Evolutionary conservation across 2,329 filamentous ascomycete species (phyloP).

Genomic region (Plenodomus lindquistii): DNA sequence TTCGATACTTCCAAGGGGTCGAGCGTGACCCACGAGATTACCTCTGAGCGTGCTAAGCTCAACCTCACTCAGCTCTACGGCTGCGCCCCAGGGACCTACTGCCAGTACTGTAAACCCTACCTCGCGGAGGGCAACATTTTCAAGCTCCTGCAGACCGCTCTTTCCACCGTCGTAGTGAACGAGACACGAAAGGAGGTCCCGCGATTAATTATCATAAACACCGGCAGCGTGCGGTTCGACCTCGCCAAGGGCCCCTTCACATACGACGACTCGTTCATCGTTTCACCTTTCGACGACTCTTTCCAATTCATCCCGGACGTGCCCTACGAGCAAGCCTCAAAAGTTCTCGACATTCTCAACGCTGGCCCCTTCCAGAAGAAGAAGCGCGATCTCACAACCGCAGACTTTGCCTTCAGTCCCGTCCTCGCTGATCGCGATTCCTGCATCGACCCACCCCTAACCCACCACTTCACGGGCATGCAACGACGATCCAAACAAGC

Average conservation of each 20-base stretch:
- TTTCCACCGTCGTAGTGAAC: constrained; percentile 58
- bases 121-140: constrained; percentile 59
- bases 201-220: constrained; percentile 64
- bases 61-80: constrained; percentile 62
- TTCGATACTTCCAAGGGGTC: constrained; percentile 58
- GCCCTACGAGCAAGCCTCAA: constrained; percentile 52
- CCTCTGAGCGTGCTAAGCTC: constrained; percentile 55
- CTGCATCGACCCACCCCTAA: constrained; percentile 54
- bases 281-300: constrained; percentile 58
- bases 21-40: constrained; percentile 55
- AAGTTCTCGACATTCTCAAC: constrained; percentile 51
- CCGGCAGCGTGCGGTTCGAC: constrained; percentile 65
- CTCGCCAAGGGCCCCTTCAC: constrained; percentile 67
- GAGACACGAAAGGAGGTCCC: constrained; percentile 54
- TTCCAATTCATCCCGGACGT: constrained; percentile 61
- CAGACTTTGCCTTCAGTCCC: constrained; percentile 44
- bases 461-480: constrained; percentile 26
- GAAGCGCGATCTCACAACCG: constrained; percentile 36
- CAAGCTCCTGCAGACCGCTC: constrained; percentile 55
- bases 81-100: constrained; percentile 64
- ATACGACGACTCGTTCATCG: constrained; percentile 57
- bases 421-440: constrained; percentile 48
- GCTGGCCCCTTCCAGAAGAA: constrained; percentile 42
- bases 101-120: constrained; percentile 60
- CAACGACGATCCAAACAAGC: constrained; percentile 34